A percentile compares a stretch with the other conserved stretches of the same genome.
Conservation (phyloP, 2,329 filamentous ascomycete species). For the Chaetoscypha palmicola region DNA sequence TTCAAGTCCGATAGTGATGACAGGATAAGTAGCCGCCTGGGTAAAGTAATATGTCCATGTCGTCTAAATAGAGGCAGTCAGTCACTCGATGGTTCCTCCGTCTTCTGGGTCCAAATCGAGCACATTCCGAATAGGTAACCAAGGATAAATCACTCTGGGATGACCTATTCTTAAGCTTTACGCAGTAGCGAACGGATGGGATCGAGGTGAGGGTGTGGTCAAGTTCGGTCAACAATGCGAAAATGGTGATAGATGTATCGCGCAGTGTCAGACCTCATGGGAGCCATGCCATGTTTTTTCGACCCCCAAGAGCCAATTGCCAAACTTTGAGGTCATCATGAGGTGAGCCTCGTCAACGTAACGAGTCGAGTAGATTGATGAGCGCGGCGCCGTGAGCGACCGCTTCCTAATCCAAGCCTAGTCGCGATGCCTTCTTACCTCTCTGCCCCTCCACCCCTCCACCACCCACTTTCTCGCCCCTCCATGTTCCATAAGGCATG, state of each 20-base stretch:
- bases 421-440: background rate
- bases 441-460: background rate
- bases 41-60: background rate
- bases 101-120: background rate
- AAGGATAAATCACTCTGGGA: background rate
- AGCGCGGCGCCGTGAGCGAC: too few relatives aligned
- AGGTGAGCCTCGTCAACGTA: background rate
- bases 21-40: background rate
- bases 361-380: too few relatives aligned
- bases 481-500: too few relatives aligned
- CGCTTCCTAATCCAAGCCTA: background rate
- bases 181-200: too few relatives aligned
- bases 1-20: background rate
- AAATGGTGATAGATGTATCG: background rate
- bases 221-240: background rate
- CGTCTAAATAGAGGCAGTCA: background rate
- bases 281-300: too few relatives aligned
- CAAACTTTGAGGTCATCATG: background rate
- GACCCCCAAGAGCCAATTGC: too few relatives aligned
- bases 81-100: background rate
- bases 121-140: background rate
- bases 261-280: background rate
- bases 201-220: slow-evolving; percentile 1
- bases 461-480: too few relatives aligned
- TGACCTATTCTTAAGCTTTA: slow-evolving; percentile 1